Base-by-base conservation (phyloP, 768 basidiomycete genomes). In the Lactifluus hygrophoroides region DNA sequence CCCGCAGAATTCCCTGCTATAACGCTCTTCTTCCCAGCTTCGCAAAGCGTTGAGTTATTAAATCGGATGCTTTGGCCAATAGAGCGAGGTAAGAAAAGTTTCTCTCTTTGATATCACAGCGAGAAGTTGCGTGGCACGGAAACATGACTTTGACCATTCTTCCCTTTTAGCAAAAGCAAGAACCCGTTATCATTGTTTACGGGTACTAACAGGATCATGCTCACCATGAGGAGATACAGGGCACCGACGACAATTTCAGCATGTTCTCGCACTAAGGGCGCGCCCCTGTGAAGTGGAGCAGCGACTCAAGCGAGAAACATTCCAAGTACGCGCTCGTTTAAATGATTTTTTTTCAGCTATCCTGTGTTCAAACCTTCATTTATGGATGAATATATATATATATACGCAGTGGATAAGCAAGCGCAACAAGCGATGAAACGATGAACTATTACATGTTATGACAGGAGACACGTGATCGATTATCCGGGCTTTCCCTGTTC, bases 11-110 rank as follows among this genome's bases (percentile, higher is more conserved):
- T 95, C 69, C 82, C 85, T 7, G 88, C 82, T 8, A 67, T 96
- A n/a, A 88, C 91, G 1, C 66, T 95, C 9, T 93, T 87, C 69
- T 81, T 95, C 66, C 90, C 92, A 3, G 77, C 78, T 2, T 82
- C 86, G 2, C 88, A 87, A 68, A 90, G 90, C 32, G 88, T 86
- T 13, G 87, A 91, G 14, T 9, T 94, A 90, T 66, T 95, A 93
- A 66, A 68, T 95, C 27, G 92, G 93, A 16, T 85, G 95, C 67
- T 74, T 90, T 17, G 94, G 94, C 2, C 79, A 82, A 35, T 91
- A 87, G 85, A 81, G 78, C 48, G 82, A 90, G 76, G 89, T 87
- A 68, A 43, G 42, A 43, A 23, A n/a, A n/a, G 71, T n/a, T 35
- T 27, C 58, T 42, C 34, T 43, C 8, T 4, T 8, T 21, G 5